Percentiles rank a stretch among this genome's conserved stretches.
Conservation (phyloP, 148 eudicot genomes). For the Drosera capensis region DNA sequence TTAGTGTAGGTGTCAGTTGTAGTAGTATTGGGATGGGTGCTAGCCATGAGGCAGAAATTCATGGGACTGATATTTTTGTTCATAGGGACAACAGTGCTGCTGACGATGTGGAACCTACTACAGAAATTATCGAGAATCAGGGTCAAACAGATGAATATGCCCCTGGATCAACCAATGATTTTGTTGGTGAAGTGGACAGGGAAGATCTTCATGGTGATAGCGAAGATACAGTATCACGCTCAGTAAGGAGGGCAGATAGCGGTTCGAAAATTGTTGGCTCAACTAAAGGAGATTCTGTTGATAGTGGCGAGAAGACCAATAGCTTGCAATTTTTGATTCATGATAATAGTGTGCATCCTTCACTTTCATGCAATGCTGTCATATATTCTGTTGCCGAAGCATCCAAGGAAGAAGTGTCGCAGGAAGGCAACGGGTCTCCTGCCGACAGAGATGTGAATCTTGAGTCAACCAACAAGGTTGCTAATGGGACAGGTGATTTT, state of each 20-base stretch:
- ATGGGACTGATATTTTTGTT: conserved; percentile 70
- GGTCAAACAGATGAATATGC: conserved; percentile 85
- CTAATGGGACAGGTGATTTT: conserved; percentile 47
- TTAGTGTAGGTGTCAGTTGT: conserved; percentile 86
- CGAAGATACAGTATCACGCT: conserved; percentile 72
- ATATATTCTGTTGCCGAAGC: conserved; percentile 78
- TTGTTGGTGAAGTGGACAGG: conserved; percentile 65
- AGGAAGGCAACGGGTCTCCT: conserved; percentile 56
- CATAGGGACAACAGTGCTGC: conserved; percentile 78
- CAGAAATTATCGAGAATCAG: conserved; percentile 90
- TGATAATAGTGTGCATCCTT: conserved; percentile 67
- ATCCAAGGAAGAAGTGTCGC: conserved; percentile 93
- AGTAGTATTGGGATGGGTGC: conserved; percentile 99
- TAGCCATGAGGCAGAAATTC: conserved; percentile 98
- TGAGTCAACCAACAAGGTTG: conserved; percentile 44
- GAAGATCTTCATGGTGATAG: conserved; percentile 94
- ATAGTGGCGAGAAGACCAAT: conserved; percentile 87
- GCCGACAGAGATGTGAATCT: conserved; percentile 49
- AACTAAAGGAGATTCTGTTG: conserved; percentile 78
- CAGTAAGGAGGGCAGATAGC: conserved; percentile 82
- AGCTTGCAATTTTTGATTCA: conserved; percentile 37
- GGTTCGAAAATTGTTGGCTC: conserved; percentile 89
- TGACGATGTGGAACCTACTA: conserved; percentile 83
- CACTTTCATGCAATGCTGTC: conserved; percentile 94
- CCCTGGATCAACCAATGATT: conserved; percentile 58